Conservation (phyloP, 116 monocot genomes). For the Dioscorea cayenensis region DNA sequence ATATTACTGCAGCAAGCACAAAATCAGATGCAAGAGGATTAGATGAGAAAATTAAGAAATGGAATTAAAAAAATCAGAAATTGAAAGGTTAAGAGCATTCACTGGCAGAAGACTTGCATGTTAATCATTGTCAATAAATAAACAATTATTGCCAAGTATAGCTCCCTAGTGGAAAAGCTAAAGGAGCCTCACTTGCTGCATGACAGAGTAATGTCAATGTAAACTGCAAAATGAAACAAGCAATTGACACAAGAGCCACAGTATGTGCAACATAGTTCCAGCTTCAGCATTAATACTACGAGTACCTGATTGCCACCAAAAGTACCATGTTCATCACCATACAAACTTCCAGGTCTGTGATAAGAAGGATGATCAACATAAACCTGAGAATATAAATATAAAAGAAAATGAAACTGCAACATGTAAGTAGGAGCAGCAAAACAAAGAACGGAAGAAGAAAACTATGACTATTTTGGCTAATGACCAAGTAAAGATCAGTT, state of each 20-base stretch:
- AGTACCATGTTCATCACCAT: slow-evolving; percentile 46
- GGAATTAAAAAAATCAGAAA: too few relatives aligned
- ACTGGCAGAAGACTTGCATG: too few relatives aligned
- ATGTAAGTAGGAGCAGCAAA: background rate
- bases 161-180: slow-evolving; percentile 39
- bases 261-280: background rate
- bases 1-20: too few relatives aligned
- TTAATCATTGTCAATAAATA: background rate
- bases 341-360: slow-evolving; percentile 50
- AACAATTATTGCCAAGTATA: background rate
- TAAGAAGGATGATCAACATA: slow-evolving; percentile 39
- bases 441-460: background rate
- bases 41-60: too few relatives aligned
- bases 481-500: too few relatives aligned
- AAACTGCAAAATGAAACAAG: slow-evolving; percentile 35
- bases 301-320: slow-evolving; percentile 36
- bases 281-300: background rate
- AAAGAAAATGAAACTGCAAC: background rate
- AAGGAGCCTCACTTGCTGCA: slow-evolving; percentile 62
- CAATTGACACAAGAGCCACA: background rate
- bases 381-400: background rate
- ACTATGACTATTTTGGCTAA: background rate
- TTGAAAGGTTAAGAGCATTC: too few relatives aligned
- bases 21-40: too few relatives aligned
- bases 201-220: slow-evolving; percentile 42